Base-by-base conservation (phyloP, 1,284 basidiomycete genomes). In the Fomitopsis pinicola region DNA sequence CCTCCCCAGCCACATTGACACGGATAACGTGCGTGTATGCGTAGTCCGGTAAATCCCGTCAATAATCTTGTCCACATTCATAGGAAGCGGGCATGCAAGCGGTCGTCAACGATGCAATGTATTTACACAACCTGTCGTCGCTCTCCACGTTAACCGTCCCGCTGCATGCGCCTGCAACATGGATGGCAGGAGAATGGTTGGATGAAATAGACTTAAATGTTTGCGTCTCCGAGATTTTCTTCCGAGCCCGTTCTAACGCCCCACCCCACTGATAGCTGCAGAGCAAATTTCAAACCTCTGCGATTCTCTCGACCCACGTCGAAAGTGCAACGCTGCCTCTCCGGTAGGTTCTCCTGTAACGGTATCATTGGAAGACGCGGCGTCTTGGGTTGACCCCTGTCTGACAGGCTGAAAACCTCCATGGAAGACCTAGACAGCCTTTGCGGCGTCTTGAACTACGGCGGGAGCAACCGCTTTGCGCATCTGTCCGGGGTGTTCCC, bases 241-340 rank as follows among this genome's bases (percentile, higher is more conserved):
- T 36, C 52, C 58, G 50, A n/a, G 58, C 45, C 52, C 56, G 45
- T 46, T 62, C 58, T 61, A 59, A 50, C 48, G 12, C 48, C 17
- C 8, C 14, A 14, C 28, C 3, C 38, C 38, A 8, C 38, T 14
- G 38, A 15, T 14, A 88, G 83, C 67, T 64, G 38, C 68, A 72
- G 14, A 77, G 75, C 55, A 60, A 73, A 1, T 89, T 86, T 71
- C 81, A 85, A 55, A 76, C 78, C 12, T 88, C 89, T 2, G 87
- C 88, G 8, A 69, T 91, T 42, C 69, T 91, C 7, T 85, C 90
- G 0, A 75, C 87, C n/a, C 82, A 88, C 65, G 75, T 91, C 15
- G 88, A 92, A 63, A 85, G 76, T 36, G 77, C 75, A 14, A 91
- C 89, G 2, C 76, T 90, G 38, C 85, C 88, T 2, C 69, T 88